Conservation (phyloP, 83 land plant species). For the Picea abies region DNA sequence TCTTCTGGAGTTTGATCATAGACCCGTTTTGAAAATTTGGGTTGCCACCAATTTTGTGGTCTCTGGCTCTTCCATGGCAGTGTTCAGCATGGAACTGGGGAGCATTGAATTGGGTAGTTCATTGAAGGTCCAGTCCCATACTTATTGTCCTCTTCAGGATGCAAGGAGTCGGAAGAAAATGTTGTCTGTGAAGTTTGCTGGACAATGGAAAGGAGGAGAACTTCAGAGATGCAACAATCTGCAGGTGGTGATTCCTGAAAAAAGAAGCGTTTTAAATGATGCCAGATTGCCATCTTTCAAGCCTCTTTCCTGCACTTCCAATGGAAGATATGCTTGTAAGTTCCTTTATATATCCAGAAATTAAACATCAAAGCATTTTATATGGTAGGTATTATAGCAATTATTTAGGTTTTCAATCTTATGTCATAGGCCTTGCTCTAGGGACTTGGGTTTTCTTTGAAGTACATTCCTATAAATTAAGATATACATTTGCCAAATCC, state of each 20-base stretch:
- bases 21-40: not conserved
- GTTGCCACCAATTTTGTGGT: too few relatives aligned
- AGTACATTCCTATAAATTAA: too few relatives aligned
- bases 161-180: not conserved
- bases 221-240: slow-evolving; percentile 4
- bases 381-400: too few relatives aligned
- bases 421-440: too few relatives aligned
- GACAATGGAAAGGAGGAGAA: not conserved
- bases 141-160: not conserved
- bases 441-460: too few relatives aligned
- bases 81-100: slow-evolving; percentile 2
- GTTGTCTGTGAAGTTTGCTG: not conserved
- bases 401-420: too few relatives aligned
- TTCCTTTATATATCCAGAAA: not conserved
- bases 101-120: not conserved
- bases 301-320: slow-evolving; percentile 3
- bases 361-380: too few relatives aligned
- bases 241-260: not conserved
- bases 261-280: not conserved
- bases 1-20: not conserved
- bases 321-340: slow-evolving; percentile 11
- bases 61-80: not conserved
- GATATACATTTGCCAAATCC: too few relatives aligned
- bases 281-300: not conserved
- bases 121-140: not conserved